A percentile compares a stretch with the other conserved stretches of the same genome.
These are phyloP conservation scores for Tolypocladium album DNA, from an alignment of 2,329 filamentous ascomycete genomes.

Conservation along the genomic window DNA sequence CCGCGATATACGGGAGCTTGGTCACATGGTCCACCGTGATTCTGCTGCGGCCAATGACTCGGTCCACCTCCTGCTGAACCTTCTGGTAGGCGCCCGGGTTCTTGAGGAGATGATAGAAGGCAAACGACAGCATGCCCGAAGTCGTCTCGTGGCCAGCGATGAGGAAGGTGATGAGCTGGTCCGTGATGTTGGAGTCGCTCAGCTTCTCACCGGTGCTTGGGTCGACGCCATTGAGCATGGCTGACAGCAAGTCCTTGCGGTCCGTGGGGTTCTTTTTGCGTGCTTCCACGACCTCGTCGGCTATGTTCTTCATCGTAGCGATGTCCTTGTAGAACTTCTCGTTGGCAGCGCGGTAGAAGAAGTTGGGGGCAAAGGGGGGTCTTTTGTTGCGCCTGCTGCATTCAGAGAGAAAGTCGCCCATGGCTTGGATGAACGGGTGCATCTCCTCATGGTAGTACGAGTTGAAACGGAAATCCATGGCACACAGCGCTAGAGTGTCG, in stretches of 20 bases:
- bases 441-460: conserved; percentile 58
- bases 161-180: conserved; percentile 65
- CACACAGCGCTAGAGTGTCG: conserved; percentile 60
- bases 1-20: conserved; percentile 55
- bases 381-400: conserved; percentile 38
- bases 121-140: conserved; percentile 53
- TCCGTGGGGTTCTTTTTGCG: conserved; percentile 43
- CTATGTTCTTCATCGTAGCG: conserved; percentile 40
- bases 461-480: conserved; percentile 67
- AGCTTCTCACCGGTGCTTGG: conserved; percentile 56
- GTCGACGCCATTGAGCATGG: conserved; percentile 60
- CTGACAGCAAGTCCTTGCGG: conserved; percentile 56
- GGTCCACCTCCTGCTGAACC: conserved; percentile 58
- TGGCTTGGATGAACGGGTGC: conserved; percentile 60
- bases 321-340: conserved; percentile 45
- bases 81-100: conserved; percentile 48
- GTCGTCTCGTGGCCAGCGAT: conserved; percentile 66
- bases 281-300: conserved; percentile 48
- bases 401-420: conserved; percentile 52
- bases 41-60: conserved; percentile 46
- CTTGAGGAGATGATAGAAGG: conserved; percentile 54
- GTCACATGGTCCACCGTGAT: conserved; percentile 51
- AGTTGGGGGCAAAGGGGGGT: conserved; percentile 30
- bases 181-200: conserved; percentile 49
- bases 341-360: conserved; percentile 37